Evolutionary conservation across 2,329 filamentous ascomycete genomes (phyloP), one percentile per base, ranked within the genome.

Genomic region (Whalleya microplaca): DNA sequence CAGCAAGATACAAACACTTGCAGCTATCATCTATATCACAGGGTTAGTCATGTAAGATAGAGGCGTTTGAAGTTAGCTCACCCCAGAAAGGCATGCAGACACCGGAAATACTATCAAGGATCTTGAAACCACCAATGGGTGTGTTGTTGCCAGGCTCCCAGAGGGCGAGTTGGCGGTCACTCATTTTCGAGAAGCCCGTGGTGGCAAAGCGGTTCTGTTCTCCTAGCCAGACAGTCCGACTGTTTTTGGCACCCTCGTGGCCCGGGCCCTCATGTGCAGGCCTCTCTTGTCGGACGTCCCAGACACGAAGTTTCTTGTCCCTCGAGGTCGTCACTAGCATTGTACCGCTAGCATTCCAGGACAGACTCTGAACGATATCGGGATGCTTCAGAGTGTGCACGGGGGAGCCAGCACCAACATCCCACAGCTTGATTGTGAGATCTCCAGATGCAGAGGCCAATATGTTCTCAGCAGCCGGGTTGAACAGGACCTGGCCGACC

Each of bases 61-160:
- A 47, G 14, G 12, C 8, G 41, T 1, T 14, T 12, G 40, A 19
- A 37, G 47, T n/a, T 44, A 46, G 68, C 79, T 64, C 73, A 86
- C 84, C 95, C 95, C 95, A 99, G 84, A 99, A 98, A 29, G 95
- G 95, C 91, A 99, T 97, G 83, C 92, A 96, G 58, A 99, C 93
- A 73, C 95, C 95, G 45, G 94, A 97, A 69, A 96, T 96, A 45
- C 92, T 96, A 76, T 99, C 95, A 47, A 99, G 84, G 66, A 90
- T 90, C 68, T 85, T 88, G 78, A 97, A 97, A 16, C 92, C 93
- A 48, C 91, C 92, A 68, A 98, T 89, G 47, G 95, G 95, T 68
- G 96, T 89, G 37, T 87, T 85, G 63, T 86, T 88, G 66, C 93
- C 90, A 46, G 92, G 87, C 79, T 99, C 95, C 95, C 95, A 99